Evolutionary conservation across 352 stramenopile species (phyloP).

Genomic region (Phytophthora pluvialis): DNA sequence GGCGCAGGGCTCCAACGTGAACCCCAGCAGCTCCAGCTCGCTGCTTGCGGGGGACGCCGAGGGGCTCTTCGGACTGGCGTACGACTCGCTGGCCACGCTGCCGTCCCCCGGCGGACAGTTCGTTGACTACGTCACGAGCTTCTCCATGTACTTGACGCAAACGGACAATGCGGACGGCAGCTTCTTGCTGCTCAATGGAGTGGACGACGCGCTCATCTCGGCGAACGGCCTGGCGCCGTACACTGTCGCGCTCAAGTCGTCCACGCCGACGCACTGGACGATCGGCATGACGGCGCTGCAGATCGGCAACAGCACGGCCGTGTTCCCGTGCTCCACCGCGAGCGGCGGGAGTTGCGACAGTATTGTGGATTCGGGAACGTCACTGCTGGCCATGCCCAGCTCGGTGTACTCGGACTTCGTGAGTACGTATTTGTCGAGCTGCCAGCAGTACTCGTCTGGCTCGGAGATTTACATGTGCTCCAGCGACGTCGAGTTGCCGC

Average conservation of each 20-base stretch:
- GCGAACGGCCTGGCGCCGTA: constrained; percentile 50
- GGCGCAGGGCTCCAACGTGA: constrained; percentile 54
- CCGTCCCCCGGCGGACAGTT: constrained; percentile 53
- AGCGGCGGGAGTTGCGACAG: constrained; percentile 37
- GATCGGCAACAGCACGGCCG: constrained; percentile 43
- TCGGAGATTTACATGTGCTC: constrained; percentile 66
- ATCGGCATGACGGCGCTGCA: constrained; percentile 69
- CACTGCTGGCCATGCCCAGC: constrained; percentile 59
- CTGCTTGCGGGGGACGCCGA: constrained; percentile 56
- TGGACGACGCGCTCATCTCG: constrained; percentile 64
- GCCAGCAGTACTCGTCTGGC: constrained; percentile 36
- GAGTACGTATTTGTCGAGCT: constrained; percentile 51
- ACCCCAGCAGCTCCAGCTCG: constrained; percentile 42
- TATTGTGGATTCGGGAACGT: constrained; percentile 77
- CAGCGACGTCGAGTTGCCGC: constrained; percentile 50
- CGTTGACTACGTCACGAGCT: constrained; percentile 66
- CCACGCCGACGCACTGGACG: constrained; percentile 64
- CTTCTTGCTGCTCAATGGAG: constrained; percentile 74
- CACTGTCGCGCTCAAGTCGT: constrained; percentile 55
- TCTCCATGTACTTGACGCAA: constrained; percentile 70
- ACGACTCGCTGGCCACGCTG: constrained; percentile 57
- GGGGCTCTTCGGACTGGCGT: constrained; percentile 73
- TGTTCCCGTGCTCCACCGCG: constrained; percentile 51
- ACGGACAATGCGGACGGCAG: constrained; percentile 53
- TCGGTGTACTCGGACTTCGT: constrained; percentile 50